These are phyloP conservation scores for Peziza echinospora DNA, from an alignment of 495 filamentous ascomycete genomes.

Conservation along the genomic window DNA sequence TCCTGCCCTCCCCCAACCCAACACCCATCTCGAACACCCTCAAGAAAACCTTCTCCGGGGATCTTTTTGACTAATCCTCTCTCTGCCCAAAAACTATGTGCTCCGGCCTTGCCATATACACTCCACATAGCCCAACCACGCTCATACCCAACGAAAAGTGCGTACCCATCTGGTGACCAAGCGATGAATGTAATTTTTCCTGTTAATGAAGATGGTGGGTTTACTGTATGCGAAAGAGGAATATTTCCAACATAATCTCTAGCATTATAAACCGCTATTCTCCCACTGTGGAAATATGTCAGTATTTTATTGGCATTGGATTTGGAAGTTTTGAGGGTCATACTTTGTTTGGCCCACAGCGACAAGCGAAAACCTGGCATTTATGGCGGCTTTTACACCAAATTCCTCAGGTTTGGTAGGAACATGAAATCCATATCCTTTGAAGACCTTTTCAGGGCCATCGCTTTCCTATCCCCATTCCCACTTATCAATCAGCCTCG, in stretches of 20 bases:
- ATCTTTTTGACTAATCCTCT: conserved; percentile 30
- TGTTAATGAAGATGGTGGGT: conserved; percentile 40
- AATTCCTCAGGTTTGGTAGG: conserved; percentile 36
- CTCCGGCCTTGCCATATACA: conserved; percentile 77
- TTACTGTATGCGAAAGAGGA: conserved; percentile 63
- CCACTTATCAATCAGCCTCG: no score
- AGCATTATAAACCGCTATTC: conserved; percentile 66
- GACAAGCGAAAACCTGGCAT: conserved; percentile 82
- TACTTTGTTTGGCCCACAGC: conserved; percentile 58
- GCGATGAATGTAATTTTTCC: conserved; percentile 51
- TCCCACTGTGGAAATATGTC: conserved; percentile 27
- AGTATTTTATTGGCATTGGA: not conserved
- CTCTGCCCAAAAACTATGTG: conserved; percentile 58
- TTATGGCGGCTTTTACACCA: conserved; percentile 60
- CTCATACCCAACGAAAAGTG: conserved; percentile 82
- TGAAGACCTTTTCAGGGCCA: conserved; percentile 37
- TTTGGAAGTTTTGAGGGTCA: not conserved
- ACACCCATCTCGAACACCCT: conserved; percentile 46
- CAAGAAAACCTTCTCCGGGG: conserved; percentile 51
- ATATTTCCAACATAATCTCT: conserved; percentile 88
- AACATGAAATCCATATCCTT: conserved; percentile 73
- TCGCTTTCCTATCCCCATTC: conserved; percentile 12
- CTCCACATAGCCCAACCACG: conserved; percentile 92
- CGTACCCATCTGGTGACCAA: conserved; percentile 94
- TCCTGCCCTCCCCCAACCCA: conserved; percentile 83